A percentile compares a stretch with the other conserved stretches of the same genome.
These are phyloP conservation scores for Yamadazyma trypodendri DNA, from an alignment of 1,139 yeast genomes.

Conservation along the genomic window DNA sequence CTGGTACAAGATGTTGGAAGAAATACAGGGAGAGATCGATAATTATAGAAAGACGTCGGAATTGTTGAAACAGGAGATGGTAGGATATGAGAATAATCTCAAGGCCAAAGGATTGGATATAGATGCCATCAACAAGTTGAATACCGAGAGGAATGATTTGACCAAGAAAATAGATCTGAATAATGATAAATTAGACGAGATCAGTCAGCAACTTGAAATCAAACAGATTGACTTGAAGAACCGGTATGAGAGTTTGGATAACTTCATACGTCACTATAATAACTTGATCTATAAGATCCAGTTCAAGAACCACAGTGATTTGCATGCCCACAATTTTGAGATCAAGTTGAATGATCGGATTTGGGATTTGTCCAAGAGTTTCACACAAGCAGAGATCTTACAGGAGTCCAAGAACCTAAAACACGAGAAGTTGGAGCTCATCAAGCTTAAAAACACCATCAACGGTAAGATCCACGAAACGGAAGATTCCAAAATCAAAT, in stretches of 20 bases:
- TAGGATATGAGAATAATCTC: constrained; percentile 47
- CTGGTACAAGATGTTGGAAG: constrained; percentile 60
- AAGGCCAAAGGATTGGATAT: constrained; percentile 58
- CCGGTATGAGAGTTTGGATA: constrained; percentile 50
- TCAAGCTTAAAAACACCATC: constrained; percentile 48
- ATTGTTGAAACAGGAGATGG: constrained; percentile 45
- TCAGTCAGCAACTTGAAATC: constrained; percentile 36
- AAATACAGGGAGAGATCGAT: constrained; percentile 54
- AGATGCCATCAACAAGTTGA: constrained; percentile 60
- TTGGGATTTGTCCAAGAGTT: constrained; percentile 18
- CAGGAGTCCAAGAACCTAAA: constrained; percentile 29
- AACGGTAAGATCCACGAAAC: constrained; percentile 48
- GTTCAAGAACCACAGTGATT: constrained; percentile 13
- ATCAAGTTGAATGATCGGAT: constrained; percentile 28
- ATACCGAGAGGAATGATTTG: constrained; percentile 58
- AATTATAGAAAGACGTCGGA: constrained; percentile 45
- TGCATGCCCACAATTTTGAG: constrained; percentile 23
- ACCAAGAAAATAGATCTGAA: constrained; percentile 55
- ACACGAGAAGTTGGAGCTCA: constrained; percentile 40
- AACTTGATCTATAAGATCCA: constrained; percentile 49
- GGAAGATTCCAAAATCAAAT: constrained; percentile 58
- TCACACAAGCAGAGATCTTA: constrained; percentile 31
- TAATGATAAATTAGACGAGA: constrained; percentile 39
- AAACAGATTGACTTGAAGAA: constrained; percentile 50
- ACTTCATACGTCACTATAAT: constrained; percentile 55